These are phyloP conservation scores for Caryopteris hybrid DNA, from an alignment of 305 asterid genomes.

Conservation along the genomic window DNA sequence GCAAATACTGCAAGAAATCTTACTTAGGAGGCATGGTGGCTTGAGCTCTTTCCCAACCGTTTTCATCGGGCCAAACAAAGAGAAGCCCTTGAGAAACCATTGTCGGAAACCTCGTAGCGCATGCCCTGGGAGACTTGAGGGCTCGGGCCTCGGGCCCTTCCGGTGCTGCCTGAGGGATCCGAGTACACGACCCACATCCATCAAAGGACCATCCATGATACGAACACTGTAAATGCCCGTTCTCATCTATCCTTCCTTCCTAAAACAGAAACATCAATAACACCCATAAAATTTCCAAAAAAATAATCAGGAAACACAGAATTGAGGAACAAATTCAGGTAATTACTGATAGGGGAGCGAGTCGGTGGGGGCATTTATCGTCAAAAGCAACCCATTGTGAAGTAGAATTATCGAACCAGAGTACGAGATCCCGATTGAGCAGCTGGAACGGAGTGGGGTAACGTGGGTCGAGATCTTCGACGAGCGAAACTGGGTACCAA, in stretches of 20 bases:
- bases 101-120: conserved; percentile 88
- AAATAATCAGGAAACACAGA: not conserved
- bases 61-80: conserved; percentile 98
- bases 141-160: conserved; percentile 94
- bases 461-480: conserved; percentile 82
- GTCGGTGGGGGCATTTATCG: conserved; percentile 97
- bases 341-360: conserved; percentile 93
- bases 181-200: conserved; percentile 89
- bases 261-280: conserved; percentile 22
- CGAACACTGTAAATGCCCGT: conserved; percentile 97
- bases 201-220: conserved; percentile 98
- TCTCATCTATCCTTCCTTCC: conserved; percentile 99
- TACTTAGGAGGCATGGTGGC: conserved; percentile 80
- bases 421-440: conserved; percentile 83
- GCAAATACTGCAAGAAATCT: conserved; percentile 3
- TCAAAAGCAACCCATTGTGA: conserved; percentile 91
- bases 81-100: conserved; percentile 95
- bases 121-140: conserved; percentile 74
- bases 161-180: conserved; percentile 90
- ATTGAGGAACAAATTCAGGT: not conserved
- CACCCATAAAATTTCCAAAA: not conserved
- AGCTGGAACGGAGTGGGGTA: conserved; percentile 91
- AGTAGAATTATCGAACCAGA: conserved; percentile 78
- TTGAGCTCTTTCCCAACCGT: conserved; percentile 90
- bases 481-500: conserved; percentile 95